These are phyloP conservation scores for Colletotrichum neosansevieriae DNA, from an alignment of 2,329 filamentous ascomycete species.

Conservation along the genomic window DNA sequence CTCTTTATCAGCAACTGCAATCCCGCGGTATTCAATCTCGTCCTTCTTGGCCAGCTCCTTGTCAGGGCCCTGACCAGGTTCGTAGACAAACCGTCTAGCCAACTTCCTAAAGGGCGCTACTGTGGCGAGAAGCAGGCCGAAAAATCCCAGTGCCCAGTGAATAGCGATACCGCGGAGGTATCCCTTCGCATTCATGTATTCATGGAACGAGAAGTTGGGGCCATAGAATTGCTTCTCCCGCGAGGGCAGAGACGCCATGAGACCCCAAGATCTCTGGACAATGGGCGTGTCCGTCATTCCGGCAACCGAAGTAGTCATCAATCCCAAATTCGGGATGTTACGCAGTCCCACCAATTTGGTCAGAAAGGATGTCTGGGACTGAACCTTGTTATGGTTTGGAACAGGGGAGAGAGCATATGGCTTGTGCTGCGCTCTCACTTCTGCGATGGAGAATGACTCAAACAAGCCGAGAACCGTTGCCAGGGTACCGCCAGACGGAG, in stretches of 20 bases:
- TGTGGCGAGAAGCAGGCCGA: constrained; percentile 57
- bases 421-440: constrained; percentile 58
- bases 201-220: constrained; percentile 69
- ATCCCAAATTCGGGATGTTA: constrained; percentile 64
- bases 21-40: constrained; percentile 71
- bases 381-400: constrained; percentile 53
- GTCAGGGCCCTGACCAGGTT: constrained; percentile 67
- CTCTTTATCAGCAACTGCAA: constrained; percentile 72
- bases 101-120: constrained; percentile 60
- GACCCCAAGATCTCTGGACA: constrained; percentile 73
- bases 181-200: constrained; percentile 65
- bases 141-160: constrained; percentile 62
- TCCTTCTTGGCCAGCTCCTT: constrained; percentile 68
- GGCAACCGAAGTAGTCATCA: constrained; percentile 65
- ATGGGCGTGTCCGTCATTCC: constrained; percentile 63
- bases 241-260: constrained; percentile 59
- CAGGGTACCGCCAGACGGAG: constrained; percentile 75
- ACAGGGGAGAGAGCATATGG: constrained; percentile 71
- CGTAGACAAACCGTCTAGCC: constrained; percentile 57
- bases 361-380: constrained; percentile 50
- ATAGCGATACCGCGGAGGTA: constrained; percentile 62
- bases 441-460: constrained; percentile 62
- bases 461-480: constrained; percentile 73
- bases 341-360: constrained; percentile 64
- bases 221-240: constrained; percentile 66